Base-by-base conservation (phyloP, 805 yeast species). In the Teunomyces cretensis region DNA sequence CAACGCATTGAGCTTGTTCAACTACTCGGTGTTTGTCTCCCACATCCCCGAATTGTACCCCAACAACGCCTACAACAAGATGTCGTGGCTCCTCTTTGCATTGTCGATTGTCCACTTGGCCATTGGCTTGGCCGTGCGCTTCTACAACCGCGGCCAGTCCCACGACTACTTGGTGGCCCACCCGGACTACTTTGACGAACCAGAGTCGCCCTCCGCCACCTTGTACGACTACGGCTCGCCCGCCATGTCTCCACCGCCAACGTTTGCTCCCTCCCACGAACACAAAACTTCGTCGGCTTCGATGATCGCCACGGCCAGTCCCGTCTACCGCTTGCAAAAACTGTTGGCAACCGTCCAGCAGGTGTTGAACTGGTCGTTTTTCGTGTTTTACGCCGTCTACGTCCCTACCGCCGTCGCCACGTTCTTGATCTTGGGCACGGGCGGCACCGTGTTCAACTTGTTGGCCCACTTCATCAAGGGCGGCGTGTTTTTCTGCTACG, bases 401-500 rank as follows among this genome's bases (percentile, higher is more conserved):
- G 56, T 84, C n/a, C 73, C 79, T 33, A 68, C 80, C 3, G 85
- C 79, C 2, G 58, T 82, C 26, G 88, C 89, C 6, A 83, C 86
- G 5, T 86, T 87, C 36, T 79, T 77, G 43, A 60, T 84, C 33
- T 64, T 90, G 56, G 98, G 96, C 32, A 67, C 79, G 64, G 91
- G 81, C 3, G 59, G 55, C 9, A 71, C 72, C 15, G 84, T 91
- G 11, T 92, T 88, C 70, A 89, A 88, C 55, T 65, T 92, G 42
- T 74, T 92, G 46, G 99, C 99, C 1, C 99, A 92, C 66, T 88
- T 89, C 76, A 92, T 92, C 64, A 92, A 92, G 65, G 99, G 99
- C 48, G 94, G 92, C 19, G 94, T 92, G 2, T 92, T 92, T 60
- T 75, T 89, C 47, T 51, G 74, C 4, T 68, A 86, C 32, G 99